Percentiles rank a stretch among this genome's conserved stretches.
Evolutionary conservation across 2,329 filamentous ascomycete genomes (phyloP).

Genomic region (Neonectria ditissima): DNA sequence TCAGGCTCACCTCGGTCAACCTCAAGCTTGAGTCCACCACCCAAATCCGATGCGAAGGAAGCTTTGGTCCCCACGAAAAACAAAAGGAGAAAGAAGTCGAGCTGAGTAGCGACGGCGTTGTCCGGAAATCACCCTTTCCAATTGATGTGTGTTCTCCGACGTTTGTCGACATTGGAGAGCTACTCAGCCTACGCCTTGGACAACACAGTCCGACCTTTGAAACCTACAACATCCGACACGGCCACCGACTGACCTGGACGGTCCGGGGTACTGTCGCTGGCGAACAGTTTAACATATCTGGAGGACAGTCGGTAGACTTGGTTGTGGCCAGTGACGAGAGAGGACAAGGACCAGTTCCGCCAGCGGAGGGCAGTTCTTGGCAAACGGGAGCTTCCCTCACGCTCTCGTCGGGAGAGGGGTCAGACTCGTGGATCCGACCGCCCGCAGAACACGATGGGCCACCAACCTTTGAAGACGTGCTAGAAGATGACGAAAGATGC

Average conservation of each 20-base stretch:
- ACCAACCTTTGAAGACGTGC: not conserved
- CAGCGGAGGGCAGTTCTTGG: not conserved
- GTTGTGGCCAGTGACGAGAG: not conserved
- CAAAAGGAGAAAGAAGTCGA: not conserved
- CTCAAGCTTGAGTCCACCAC: not conserved
- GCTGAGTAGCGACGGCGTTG: not conserved
- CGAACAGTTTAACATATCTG: not conserved
- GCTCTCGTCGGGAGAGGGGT: not conserved
- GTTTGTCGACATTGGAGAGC: not conserved
- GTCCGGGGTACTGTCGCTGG: not conserved
- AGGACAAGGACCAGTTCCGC: not conserved
- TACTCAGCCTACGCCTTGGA: not conserved
- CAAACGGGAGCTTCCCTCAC: not conserved
- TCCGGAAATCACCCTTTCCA: not conserved
- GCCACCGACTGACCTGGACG: not conserved
- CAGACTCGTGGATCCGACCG: not conserved
- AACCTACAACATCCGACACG: not conserved
- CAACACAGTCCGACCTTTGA: not conserved
- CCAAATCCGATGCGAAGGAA: not conserved
- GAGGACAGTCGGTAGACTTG: not conserved
- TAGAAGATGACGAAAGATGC: not conserved
- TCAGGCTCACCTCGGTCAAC: slow-evolving; percentile 30
- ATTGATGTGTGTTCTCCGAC: too few relatives aligned
- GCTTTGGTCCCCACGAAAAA: not conserved
- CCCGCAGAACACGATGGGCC: not conserved